phyloP scores from a whole-genome alignment of 345 rosid species.

The Theobroma cacao region DNA sequence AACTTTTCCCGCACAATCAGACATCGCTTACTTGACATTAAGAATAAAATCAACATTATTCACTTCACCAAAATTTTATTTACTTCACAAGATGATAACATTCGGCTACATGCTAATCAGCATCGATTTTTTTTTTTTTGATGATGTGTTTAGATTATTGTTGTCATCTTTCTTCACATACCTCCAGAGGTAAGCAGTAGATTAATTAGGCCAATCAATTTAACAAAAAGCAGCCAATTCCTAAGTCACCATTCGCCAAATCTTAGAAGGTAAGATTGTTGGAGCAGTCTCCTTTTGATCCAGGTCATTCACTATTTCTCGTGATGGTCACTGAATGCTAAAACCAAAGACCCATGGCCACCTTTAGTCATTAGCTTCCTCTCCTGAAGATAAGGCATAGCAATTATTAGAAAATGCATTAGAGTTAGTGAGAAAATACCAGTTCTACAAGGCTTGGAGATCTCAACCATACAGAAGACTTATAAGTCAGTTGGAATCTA shows the following conservation, averaged over 20 bases:
- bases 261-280: not conserved
- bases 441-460: not conserved
- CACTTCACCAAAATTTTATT: not conserved
- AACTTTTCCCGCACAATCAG: no score
- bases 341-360: not conserved
- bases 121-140: not conserved
- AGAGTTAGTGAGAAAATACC: not conserved
- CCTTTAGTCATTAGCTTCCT: not conserved
- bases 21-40: no score
- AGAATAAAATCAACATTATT: not conserved
- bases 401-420: not conserved
- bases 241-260: not conserved
- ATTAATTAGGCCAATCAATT: not conserved
- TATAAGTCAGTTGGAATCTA: not conserved
- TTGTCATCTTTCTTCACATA: not conserved
- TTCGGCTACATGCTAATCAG: not conserved
- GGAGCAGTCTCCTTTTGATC: not conserved
- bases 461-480: not conserved
- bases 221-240: not conserved
- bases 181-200: not conserved
- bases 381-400: slow-evolving; percentile 11
- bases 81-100: not conserved
- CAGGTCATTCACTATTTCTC: not conserved
- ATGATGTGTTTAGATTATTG: no score
- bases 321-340: not conserved